These are phyloP conservation scores for Trichosporon asahii DNA, from an alignment of 1,284 basidiomycete genomes.

Conservation along the genomic window DNA sequence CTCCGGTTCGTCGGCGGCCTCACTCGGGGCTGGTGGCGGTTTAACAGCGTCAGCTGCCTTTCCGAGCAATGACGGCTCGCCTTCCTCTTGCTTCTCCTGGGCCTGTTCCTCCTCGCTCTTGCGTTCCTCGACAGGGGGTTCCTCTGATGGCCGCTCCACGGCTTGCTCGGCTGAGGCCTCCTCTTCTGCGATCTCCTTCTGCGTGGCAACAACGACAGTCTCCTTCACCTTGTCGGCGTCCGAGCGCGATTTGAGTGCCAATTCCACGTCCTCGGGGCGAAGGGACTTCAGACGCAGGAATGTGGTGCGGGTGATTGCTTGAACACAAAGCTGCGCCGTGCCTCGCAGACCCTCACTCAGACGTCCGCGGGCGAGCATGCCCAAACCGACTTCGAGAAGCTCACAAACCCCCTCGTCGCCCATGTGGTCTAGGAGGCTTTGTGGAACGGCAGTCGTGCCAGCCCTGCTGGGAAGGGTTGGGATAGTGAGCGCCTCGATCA, in stretches of 20 bases:
- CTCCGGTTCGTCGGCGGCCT: background rate
- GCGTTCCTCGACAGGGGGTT: background rate
- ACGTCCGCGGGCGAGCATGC: constrained; percentile 94
- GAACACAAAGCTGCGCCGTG: constrained; percentile 93
- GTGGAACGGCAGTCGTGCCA: constrained; percentile 16
- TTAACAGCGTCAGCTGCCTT: background rate
- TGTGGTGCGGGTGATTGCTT: constrained; percentile 74
- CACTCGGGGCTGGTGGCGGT: background rate
- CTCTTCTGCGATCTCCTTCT: constrained; percentile 7
- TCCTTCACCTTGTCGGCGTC: constrained; percentile 33
- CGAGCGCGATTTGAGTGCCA: constrained; percentile 28
- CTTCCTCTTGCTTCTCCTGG: constrained; percentile 13
- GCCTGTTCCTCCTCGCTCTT: background rate
- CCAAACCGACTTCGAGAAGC: constrained; percentile 95
- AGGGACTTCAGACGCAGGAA: constrained; percentile 71
- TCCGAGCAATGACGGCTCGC: constrained; percentile 1
- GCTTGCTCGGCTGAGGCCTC: constrained; percentile 2
- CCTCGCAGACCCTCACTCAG: constrained; percentile 69
- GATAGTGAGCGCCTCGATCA: constrained; percentile 81
- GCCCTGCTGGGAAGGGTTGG: constrained; percentile 48
- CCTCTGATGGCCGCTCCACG: background rate
- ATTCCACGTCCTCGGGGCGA: constrained; percentile 45
- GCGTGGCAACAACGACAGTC: constrained; percentile 18
- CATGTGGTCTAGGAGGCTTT: constrained; percentile 56
- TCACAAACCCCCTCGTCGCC: constrained; percentile 96